Conservation (phyloP, 176 grass and related monocot species). For the barley (Hordeum vulgare) region DNA sequence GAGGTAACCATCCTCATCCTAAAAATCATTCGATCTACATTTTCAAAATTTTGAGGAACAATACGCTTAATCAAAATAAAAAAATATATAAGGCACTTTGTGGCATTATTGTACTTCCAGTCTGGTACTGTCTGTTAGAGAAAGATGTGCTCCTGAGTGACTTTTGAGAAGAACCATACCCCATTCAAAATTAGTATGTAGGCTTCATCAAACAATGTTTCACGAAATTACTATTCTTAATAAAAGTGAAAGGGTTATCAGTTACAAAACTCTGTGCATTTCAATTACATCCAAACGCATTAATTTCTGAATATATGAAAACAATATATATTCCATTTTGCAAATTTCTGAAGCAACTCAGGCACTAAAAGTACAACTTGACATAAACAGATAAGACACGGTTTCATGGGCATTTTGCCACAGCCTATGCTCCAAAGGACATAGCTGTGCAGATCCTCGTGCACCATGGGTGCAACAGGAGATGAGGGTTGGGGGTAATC, state of each 20-base stretch:
- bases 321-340: not conserved
- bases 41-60: not conserved
- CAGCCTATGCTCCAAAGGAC: not conserved
- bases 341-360: slow-evolving; percentile 10
- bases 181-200: not conserved
- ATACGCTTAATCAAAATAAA: not conserved
- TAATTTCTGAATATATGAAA: not conserved
- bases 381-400: slow-evolving; percentile 1
- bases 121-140: not conserved
- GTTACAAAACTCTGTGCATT: not conserved
- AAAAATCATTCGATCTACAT: not conserved
- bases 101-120: slow-evolving; percentile 6
- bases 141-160: not conserved
- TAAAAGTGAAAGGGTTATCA: not conserved
- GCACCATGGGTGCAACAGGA: not conserved
- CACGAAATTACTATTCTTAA: not conserved
- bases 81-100: not conserved
- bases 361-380: not conserved
- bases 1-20: not conserved
- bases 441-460: not conserved
- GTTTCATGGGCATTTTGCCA: not conserved
- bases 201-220: not conserved
- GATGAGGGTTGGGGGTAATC: not conserved
- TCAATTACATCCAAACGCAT: not conserved
- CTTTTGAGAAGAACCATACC: not conserved